Conservation (phyloP, 2,329 filamentous ascomycete genomes). For the Stemphylium beticola region DNA sequence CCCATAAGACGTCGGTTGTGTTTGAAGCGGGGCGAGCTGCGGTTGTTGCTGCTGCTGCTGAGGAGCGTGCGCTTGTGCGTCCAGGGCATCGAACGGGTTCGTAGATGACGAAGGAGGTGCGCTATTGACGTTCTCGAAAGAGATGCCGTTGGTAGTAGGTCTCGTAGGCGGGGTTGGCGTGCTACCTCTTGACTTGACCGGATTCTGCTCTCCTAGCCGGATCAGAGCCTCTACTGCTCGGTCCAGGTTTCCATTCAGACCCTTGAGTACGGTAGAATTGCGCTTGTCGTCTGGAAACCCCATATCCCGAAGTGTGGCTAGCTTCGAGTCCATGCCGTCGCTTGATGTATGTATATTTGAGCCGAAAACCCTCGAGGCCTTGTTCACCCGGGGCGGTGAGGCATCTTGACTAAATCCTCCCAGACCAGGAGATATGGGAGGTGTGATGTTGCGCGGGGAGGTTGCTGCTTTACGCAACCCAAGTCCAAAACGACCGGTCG, state of each 20-base stretch:
- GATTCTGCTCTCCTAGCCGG: constrained; percentile 71
- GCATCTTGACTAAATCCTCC: constrained; percentile 40
- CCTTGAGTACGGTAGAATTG: constrained; percentile 81
- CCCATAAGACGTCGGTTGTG: constrained; percentile 37
- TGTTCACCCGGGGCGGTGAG: constrained; percentile 60
- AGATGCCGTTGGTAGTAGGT: constrained; percentile 56
- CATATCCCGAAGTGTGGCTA: constrained; percentile 83
- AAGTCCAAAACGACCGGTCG: constrained; percentile 66
- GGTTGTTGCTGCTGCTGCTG: constrained; percentile 45
- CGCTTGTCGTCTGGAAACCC: constrained; percentile 84
- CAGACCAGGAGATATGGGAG: constrained; percentile 42
- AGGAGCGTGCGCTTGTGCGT: constrained; percentile 35
- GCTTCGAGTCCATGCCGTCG: constrained; percentile 74
- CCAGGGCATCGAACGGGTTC: constrained; percentile 56
- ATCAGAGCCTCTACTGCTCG: constrained; percentile 84
- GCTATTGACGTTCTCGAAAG: constrained; percentile 49
- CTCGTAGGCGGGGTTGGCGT: constrained; percentile 56
- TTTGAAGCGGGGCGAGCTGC: constrained; percentile 34
- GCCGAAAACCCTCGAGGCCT: constrained; percentile 71
- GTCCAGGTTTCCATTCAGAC: constrained; percentile 83
- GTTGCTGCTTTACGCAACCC: constrained; percentile 73
- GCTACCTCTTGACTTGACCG: constrained; percentile 52
- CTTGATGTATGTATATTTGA: constrained; percentile 63
- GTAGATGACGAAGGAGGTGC: constrained; percentile 32
- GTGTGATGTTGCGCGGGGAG: constrained; percentile 66